Base-by-base conservation (phyloP, 2,329 filamentous ascomycete species). In the Venturiaceae sp. region DNA sequence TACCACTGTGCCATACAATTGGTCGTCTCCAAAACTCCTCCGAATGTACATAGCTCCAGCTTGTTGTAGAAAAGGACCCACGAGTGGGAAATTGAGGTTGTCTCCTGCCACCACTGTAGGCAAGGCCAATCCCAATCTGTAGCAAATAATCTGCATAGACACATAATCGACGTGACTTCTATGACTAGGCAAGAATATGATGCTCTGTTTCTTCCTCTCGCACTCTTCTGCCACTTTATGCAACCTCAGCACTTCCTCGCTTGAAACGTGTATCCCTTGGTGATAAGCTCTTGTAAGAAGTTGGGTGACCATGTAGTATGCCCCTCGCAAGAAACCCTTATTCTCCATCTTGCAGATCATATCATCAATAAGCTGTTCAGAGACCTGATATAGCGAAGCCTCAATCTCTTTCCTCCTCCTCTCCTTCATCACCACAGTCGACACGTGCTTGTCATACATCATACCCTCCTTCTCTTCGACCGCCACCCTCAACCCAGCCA, bases 341-440 rank as follows among this genome's bases (percentile, higher is more conserved):
- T 87, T 95, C 73, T 99, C 94, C 80, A 97, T 92, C 74, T 99
- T 99, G 81, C 92, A 97, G 62, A 99, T 96, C 94, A 99, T 97
- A 62, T 87, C 84, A 68, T 96, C 90, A 26, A 91, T 90, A 81
- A 94, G 86, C 63, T 87, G 85, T 63, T 94, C 90, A 3, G 90
- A 88, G 4, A 96, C 86, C 67, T 96, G 85, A 58, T 84, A 80
- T 50, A 99, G 76, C 60, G 86, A 86, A 37, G 79, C 77, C 67
- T 91, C 85, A 58, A 97, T 83, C 65, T 87, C 83, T 55, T 83
- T 80, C 55, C 94, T 78, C 61, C 84, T 84, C 54, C 78, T 78
- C 66, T 86, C 82, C 55, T 90, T 81, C 82, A 58, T 82, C 16
- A 53, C 39, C 76, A 62, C 80, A 80, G 4, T 75, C 74, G 58